Percentiles rank a stretch among this genome's conserved stretches.
phyloP scores from a whole-genome alignment of 139 green algal genomes.

The Chlorella ohadii region DNA sequence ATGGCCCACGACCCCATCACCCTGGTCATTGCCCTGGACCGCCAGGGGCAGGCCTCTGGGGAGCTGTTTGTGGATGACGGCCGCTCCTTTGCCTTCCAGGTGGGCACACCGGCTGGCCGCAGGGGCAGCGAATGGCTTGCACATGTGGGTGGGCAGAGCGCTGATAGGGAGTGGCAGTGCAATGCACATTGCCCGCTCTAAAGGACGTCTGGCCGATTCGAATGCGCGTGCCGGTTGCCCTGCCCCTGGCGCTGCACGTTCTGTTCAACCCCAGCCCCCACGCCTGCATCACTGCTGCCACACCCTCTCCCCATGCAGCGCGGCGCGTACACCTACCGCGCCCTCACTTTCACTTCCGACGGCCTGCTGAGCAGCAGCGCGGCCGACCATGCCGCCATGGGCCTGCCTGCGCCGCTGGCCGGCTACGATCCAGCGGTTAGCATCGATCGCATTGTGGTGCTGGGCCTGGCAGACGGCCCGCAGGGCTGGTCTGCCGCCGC shows the following conservation, averaged over 20 bases:
- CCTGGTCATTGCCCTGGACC: constrained; percentile 88
- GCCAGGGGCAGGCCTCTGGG: constrained; percentile 67
- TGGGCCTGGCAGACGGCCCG: constrained; percentile 47
- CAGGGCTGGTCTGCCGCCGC: constrained; percentile 27
- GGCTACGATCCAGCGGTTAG: background rate
- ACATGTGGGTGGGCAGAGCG: no score
- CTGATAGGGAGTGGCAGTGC: no score
- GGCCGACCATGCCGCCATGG: background rate
- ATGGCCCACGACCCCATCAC: constrained; percentile 89
- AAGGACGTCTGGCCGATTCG: no score
- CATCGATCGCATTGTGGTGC: constrained; percentile 60
- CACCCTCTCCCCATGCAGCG: background rate
- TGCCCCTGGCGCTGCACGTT: no score
- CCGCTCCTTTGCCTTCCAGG: constrained; percentile 83
- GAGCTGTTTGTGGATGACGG: constrained; percentile 98
- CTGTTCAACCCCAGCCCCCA: no score
- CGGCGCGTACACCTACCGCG: constrained; percentile 50
- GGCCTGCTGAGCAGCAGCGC: constrained; percentile 42
- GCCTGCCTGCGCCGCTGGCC: constrained; percentile 10
- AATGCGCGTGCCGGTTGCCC: no score
- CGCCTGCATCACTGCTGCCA: no score
- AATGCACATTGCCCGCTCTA: no score
- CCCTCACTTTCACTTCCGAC: constrained; percentile 35
- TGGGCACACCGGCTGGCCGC: no score
- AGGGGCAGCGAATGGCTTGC: no score